phyloP scores from a whole-genome alignment of 805 yeast species.

The Jamesozyma spencerorum region DNA sequence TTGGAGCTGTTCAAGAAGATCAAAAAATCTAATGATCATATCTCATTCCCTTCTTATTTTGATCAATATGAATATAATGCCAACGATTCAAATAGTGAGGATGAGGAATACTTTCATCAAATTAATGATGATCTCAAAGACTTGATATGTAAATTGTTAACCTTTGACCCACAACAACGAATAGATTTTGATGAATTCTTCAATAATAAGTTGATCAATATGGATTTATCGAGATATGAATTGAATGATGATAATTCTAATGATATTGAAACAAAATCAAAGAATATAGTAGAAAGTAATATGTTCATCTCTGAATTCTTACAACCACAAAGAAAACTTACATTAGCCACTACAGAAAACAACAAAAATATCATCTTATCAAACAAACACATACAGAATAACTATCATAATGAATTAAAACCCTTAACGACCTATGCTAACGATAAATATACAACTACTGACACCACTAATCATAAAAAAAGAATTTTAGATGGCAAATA shows the following conservation, averaged over 20 bases:
- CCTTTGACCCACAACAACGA: constrained; percentile 78
- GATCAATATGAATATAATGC: constrained; percentile 2
- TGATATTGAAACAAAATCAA: constrained; percentile 54
- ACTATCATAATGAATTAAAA: constrained; percentile 3
- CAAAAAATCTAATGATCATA: constrained; percentile 69
- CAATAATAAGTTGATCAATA: constrained; percentile 53
- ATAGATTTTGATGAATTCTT: constrained; percentile 86
- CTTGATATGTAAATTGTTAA: constrained; percentile 66
- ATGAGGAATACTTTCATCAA: constrained; percentile 22
- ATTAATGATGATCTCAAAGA: constrained; percentile 56
- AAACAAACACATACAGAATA: not conserved
- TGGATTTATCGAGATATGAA: constrained; percentile 36
- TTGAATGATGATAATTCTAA: constrained; percentile 36
- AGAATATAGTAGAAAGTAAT: constrained; percentile 55
- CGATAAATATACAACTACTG: constrained; percentile 5
- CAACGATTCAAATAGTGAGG: not conserved
- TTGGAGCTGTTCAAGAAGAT: constrained; percentile 81
- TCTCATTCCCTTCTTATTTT: constrained; percentile 63
- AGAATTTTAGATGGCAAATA: too few relatives aligned
- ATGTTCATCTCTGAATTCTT: constrained; percentile 80
- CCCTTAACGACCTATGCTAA: constrained; percentile 2
- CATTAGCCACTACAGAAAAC: not conserved
- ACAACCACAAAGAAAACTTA: constrained; percentile 22
- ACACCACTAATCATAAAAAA: not conserved
- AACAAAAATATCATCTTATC: not conserved